Evolutionary conservation across 495 filamentous ascomycete genomes (phyloP), one percentile per base, ranked within the genome.

Genomic region (Parachaetomium inaequale): DNA sequence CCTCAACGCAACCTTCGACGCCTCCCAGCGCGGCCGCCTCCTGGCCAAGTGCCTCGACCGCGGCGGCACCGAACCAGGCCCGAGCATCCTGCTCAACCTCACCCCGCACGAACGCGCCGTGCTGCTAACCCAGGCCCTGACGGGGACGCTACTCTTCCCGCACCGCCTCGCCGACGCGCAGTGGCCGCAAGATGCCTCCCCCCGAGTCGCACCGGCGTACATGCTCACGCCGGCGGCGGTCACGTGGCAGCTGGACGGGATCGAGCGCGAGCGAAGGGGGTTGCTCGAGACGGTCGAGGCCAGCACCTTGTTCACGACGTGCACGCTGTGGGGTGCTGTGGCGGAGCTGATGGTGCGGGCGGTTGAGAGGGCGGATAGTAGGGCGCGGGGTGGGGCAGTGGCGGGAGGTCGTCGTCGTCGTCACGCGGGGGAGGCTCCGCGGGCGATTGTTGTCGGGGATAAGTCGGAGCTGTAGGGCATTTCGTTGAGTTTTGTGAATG

Each of bases 71-170:
- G 36, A 40, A 4, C 62, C 59, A 59, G 43, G 55, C 31, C 38
- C 55, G 0, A 26, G 56, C 45, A 62, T 7, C 53, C 61, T 70
- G 50, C 51, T 70, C 23, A 43, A 38, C 8, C 68, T 72, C 34
- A 64, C 63, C 54, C 70, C 70, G 42, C 70, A 72, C 61, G 70
- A 72, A 32, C 70, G 70, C 52, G 70, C 66, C 10, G 70, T 72
- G 15, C 45, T 72, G 38, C 55, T 72, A 0, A 51, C 62, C 10
- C 70, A 72, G 32, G 62, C 62, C 17, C 62, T 72, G 14, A 57
- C 66, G 8, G 59, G 29, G 14, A 42, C 68, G 15, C 46, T 70
- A 8, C 55, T 72, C 34, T 72, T 70, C 62, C 29, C 70, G 23
- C 63, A 70, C 62, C 68, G 61, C 36, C 64, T 72, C 2, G 70